Conservation (phyloP, 1,284 basidiomycete species). For the Ceratobasidium papillatum region DNA sequence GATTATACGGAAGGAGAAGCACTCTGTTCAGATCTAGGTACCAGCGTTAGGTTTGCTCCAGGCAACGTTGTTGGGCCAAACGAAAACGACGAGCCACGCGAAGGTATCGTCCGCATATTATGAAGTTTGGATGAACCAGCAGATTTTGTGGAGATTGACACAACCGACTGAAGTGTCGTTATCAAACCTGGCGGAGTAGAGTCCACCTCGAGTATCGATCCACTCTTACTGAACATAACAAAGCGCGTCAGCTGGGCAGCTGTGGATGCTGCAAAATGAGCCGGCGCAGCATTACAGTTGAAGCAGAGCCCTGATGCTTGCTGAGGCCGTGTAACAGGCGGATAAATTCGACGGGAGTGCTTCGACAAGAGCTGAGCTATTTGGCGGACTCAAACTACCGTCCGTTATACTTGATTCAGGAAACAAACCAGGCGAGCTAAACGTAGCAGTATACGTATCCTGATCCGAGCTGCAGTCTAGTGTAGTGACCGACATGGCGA, state of each 20-base stretch:
- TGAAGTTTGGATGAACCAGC: background rate
- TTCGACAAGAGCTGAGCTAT: constrained; percentile 1
- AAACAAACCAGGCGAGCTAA: background rate
- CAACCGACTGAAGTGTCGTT: constrained; percentile 8
- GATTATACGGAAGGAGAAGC: background rate
- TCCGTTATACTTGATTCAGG: background rate
- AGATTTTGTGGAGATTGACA: background rate
- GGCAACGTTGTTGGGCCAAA: constrained; percentile 5
- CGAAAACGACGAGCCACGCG: constrained; percentile 11
- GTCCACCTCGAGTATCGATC: constrained; percentile 31
- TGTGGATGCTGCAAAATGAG: background rate
- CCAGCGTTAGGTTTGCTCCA: constrained; percentile 4
- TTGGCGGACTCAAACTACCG: background rate
- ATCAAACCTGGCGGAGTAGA: constrained; percentile 20
- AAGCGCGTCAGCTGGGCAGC: background rate
- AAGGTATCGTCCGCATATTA: background rate
- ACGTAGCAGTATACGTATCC: constrained; percentile 9
- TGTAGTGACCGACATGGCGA: constrained; percentile 26
- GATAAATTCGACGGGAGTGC: constrained; percentile 16
- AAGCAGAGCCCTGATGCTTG: constrained; percentile 18
- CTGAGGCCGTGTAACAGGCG: background rate
- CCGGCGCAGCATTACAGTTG: constrained; percentile 9
- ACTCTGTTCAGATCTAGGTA: background rate
- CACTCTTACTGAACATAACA: constrained; percentile 28
- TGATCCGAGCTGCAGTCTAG: constrained; percentile 27